Evolutionary conservation across 371 early-diverging fungal genomes (phyloP).

Genomic region (Mortierella polycephala): DNA sequence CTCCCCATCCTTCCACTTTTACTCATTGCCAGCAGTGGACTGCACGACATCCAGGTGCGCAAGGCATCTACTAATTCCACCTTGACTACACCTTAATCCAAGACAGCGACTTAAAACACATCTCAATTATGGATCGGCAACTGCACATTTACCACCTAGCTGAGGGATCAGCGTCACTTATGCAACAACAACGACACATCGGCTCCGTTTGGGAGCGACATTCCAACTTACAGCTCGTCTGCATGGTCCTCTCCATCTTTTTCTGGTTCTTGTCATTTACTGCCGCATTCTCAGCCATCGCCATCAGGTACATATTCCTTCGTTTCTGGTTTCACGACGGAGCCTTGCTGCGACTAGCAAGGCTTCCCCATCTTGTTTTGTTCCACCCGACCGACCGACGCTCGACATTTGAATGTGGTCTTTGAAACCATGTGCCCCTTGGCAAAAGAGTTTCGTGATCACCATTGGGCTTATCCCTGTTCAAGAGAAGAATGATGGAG

Average conservation of each 20-base stretch:
- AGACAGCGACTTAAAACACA: no score
- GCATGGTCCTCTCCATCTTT: slow-evolving; percentile 50
- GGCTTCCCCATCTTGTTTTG: no score
- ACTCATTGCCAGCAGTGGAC: no score
- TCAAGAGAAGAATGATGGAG: no score
- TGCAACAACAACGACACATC: slow-evolving; percentile 8
- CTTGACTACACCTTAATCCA: no score
- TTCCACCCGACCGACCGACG: no score
- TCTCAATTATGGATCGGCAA: slow-evolving; percentile 5
- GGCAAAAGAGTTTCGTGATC: no score
- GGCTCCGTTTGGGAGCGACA: slow-evolving; percentile 47
- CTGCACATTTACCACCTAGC: slow-evolving; percentile 5
- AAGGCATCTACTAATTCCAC: background rate
- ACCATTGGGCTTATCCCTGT: no score
- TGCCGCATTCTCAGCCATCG: slow-evolving; percentile 40
- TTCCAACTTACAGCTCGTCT: slow-evolving; percentile 45
- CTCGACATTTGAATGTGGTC: no score
- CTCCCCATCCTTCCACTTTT: background rate
- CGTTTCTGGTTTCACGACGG: no score
- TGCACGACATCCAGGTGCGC: background rate
- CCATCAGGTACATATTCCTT: slow-evolving; percentile 38
- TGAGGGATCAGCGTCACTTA: slow-evolving; percentile 1
- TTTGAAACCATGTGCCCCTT: no score
- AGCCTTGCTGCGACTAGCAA: no score
- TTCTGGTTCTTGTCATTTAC: slow-evolving; percentile 47